Evolutionary conservation across 2,329 filamentous ascomycete species (phyloP).

Genomic region (Pseudofabraea citricarpa): DNA sequence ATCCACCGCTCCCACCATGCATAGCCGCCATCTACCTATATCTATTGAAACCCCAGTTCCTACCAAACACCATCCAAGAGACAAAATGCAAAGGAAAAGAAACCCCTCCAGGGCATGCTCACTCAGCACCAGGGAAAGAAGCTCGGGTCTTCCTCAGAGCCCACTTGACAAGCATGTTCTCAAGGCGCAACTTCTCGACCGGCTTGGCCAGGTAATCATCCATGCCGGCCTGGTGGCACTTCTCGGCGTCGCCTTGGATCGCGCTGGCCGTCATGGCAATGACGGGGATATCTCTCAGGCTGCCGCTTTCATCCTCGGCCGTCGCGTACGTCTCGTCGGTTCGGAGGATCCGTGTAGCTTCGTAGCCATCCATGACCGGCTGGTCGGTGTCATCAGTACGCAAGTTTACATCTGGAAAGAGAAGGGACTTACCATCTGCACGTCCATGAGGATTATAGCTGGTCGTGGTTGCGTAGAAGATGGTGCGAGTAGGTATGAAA

Average conservation of each 20-base stretch:
- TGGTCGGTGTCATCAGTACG: not conserved
- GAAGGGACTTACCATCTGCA: conserved; percentile 36
- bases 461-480: conserved; percentile 13
- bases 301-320: conserved; percentile 22
- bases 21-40: too few relatives aligned
- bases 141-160: conserved; percentile 9
- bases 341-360: conserved; percentile 41
- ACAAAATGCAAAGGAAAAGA: too few relatives aligned
- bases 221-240: conserved; percentile 46
- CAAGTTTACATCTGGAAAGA: not conserved
- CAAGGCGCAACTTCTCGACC: conserved; percentile 26
- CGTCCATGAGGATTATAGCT: conserved; percentile 34
- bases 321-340: conserved; percentile 25
- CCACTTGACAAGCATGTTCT: conserved; percentile 22
- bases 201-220: conserved; percentile 50
- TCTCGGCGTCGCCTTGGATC: conserved; percentile 40
- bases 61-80: too few relatives aligned
- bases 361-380: conserved; percentile 46
- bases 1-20: too few relatives aligned
- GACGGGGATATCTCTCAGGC: conserved; percentile 35
- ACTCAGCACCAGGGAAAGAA: too few relatives aligned
- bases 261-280: conserved; percentile 48
- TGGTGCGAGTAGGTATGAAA: conserved; percentile 16
- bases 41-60: too few relatives aligned
- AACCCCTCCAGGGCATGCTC: too few relatives aligned